These are phyloP conservation scores for Penicillium brasilianum DNA, from an alignment of 2,329 filamentous ascomycete species.

Conservation along the genomic window DNA sequence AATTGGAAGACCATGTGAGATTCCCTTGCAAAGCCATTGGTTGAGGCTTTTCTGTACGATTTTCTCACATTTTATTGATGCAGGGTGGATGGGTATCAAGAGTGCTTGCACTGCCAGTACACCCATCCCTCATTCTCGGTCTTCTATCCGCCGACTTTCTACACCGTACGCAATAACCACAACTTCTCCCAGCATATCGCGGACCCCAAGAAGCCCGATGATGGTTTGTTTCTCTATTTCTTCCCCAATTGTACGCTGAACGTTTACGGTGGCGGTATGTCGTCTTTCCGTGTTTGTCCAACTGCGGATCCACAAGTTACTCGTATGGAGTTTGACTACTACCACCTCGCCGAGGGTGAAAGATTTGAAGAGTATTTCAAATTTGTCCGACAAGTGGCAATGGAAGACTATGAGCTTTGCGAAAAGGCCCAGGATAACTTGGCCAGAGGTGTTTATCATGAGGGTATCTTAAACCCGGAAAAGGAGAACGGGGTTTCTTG, in stretches of 20 bases:
- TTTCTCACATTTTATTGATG: conserved; percentile 1
- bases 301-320: conserved; percentile 55
- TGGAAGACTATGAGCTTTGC: conserved; percentile 63
- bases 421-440: conserved; percentile 62
- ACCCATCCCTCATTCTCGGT: conserved; percentile 62
- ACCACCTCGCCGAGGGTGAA: conserved; percentile 56
- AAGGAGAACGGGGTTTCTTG: conserved; percentile 62
- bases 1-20: conserved; percentile 64
- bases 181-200: conserved; percentile 64
- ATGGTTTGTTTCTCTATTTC: conserved; percentile 63
- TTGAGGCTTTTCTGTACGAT: not conserved
- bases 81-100: conserved; percentile 63
- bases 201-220: conserved; percentile 57
- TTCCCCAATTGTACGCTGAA: conserved; percentile 63
- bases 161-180: conserved; percentile 58
- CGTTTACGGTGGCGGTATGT: conserved; percentile 64
- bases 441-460: conserved; percentile 58
- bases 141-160: conserved; percentile 61
- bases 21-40: not conserved
- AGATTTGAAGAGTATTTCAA: conserved; percentile 62
- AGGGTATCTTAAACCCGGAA: conserved; percentile 60
- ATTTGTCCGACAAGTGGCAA: conserved; percentile 61
- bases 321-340: conserved; percentile 65
- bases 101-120: conserved; percentile 64
- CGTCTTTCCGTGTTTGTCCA: conserved; percentile 61